Conservation (phyloP, 176 grass and related monocot genomes). For the Pontederia crassipes region DNA sequence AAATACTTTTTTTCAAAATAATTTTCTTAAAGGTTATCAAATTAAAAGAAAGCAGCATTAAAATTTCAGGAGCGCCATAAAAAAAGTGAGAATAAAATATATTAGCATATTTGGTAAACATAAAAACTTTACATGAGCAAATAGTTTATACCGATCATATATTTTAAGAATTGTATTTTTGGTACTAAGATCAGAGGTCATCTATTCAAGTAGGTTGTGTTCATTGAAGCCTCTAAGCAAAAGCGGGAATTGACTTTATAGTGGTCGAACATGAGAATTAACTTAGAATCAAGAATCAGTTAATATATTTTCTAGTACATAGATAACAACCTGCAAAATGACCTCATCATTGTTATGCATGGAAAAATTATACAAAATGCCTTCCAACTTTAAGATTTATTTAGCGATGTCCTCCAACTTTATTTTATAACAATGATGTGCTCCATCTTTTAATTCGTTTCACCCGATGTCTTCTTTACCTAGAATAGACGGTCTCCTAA, state of each 20-base stretch:
- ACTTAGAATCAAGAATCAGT: constrained; percentile 3
- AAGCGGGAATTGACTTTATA: constrained; percentile 75
- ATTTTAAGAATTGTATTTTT: constrained; percentile 95
- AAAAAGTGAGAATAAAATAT: not conserved
- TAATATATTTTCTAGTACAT: not conserved
- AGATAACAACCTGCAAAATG: not conserved
- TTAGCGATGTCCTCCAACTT: too few relatives aligned
- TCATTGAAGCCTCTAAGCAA: constrained; percentile 83
- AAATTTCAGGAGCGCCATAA: too few relatives aligned
- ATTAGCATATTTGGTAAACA: not conserved
- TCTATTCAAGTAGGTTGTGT: constrained; percentile 63
- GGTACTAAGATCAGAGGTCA: constrained; percentile 89
- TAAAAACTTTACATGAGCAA: not conserved
- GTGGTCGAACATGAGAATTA: constrained; percentile 15
- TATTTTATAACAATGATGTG: too few relatives aligned
- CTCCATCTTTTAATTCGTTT: too few relatives aligned
- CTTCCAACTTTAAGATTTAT: too few relatives aligned
- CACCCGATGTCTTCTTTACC: too few relatives aligned
- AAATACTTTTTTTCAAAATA: too few relatives aligned
- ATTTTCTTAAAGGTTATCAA: too few relatives aligned
- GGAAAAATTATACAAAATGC: too few relatives aligned
- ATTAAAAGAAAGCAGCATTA: too few relatives aligned
- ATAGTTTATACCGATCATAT: constrained; percentile 62
- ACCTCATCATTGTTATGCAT: constrained; percentile 97
- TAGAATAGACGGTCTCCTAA: too few relatives aligned